Percentiles rank a stretch among this genome's conserved stretches.
Evolutionary conservation across 371 early-diverging fungal genomes (phyloP).

Genomic region (Neoconidiobolus thromboides): DNA sequence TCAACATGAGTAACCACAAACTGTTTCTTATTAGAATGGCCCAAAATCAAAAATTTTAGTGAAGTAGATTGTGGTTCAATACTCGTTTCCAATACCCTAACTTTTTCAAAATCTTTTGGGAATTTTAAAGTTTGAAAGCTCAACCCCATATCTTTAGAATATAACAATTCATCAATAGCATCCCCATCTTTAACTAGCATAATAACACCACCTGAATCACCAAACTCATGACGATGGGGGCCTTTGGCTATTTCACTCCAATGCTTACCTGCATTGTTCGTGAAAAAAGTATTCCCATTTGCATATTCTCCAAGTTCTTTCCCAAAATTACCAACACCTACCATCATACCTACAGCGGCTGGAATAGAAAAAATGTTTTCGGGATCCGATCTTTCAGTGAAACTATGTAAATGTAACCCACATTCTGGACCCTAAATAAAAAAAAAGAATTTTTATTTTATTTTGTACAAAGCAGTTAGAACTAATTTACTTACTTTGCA

Average conservation of each 20-base stretch:
- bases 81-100: slow-evolving; percentile 38
- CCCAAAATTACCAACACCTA: slow-evolving; percentile 89
- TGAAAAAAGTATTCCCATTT: slow-evolving; percentile 64
- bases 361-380: slow-evolving; percentile 56
- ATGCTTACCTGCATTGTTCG: slow-evolving; percentile 60
- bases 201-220: slow-evolving; percentile 62
- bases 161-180: slow-evolving; percentile 41
- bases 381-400: slow-evolving; percentile 52
- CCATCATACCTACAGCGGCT: slow-evolving; percentile 69
- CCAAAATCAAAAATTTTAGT: slow-evolving; percentile 47
- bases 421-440: slow-evolving; percentile 20
- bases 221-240: slow-evolving; percentile 66
- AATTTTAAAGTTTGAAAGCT: slow-evolving; percentile 36
- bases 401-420: slow-evolving; percentile 57
- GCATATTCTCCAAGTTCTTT: slow-evolving; percentile 30
- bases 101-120: slow-evolving; percentile 20
- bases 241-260: slow-evolving; percentile 54
- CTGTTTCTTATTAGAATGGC: slow-evolving; percentile 20
- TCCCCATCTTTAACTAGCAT: slow-evolving; percentile 50
- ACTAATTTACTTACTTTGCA: slow-evolving; percentile 3
- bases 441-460: too few relatives aligned
- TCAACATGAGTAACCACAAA: slow-evolving; percentile 46
- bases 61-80: slow-evolving; percentile 53
- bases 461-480: too few relatives aligned
- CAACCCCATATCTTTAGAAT: slow-evolving; percentile 38